A percentile compares a stretch with the other conserved stretches of the same genome.
Evolutionary conservation across 2,329 filamentous ascomycete species (phyloP).

Genomic region (Talaromyces albobiverticillius): DNA sequence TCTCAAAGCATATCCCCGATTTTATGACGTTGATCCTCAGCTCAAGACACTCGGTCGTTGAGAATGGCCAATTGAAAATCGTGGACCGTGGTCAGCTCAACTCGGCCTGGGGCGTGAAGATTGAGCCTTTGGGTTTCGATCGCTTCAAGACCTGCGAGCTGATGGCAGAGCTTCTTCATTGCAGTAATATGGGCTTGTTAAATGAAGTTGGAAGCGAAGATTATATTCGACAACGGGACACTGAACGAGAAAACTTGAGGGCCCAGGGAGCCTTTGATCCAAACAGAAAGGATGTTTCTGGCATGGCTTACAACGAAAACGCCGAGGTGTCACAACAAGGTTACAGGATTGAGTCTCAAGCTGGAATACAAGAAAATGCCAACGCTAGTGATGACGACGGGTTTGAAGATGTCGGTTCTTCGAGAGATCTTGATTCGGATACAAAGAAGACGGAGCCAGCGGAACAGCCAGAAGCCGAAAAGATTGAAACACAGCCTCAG

Average conservation of each 20-base stretch:
- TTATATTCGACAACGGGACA: slow-evolving; percentile 74
- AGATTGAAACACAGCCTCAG: slow-evolving; percentile 15
- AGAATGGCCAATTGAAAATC: slow-evolving; percentile 56
- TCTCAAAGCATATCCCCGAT: slow-evolving; percentile 85
- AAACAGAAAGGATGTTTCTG: slow-evolving; percentile 46
- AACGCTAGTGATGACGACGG: slow-evolving; percentile 85
- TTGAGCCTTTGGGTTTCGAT: slow-evolving; percentile 94
- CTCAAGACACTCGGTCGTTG: slow-evolving; percentile 57
- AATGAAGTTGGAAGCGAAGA: slow-evolving; percentile 90
- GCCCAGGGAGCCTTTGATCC: slow-evolving; percentile 67
- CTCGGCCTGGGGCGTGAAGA: slow-evolving; percentile 84
- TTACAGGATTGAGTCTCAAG: slow-evolving; percentile 37
- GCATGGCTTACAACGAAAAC: slow-evolving; percentile 56
- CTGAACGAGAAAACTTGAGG: slow-evolving; percentile 75
- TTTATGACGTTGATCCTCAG: slow-evolving; percentile 91
- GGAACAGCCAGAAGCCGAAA: slow-evolving; percentile 18
- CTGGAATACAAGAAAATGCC: slow-evolving; percentile 70
- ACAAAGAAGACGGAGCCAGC: slow-evolving; percentile 49
- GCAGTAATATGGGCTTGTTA: slow-evolving; percentile 95
- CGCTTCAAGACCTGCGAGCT: slow-evolving; percentile 98
- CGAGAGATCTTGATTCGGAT: slow-evolving; percentile 69
- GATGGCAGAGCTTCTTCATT: slow-evolving; percentile 96
- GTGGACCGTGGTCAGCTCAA: slow-evolving; percentile 71
- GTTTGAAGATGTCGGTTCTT: slow-evolving; percentile 79
- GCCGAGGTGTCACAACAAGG: slow-evolving; percentile 42